These are phyloP conservation scores for Metschnikowia gruessii DNA, from an alignment of 805 yeast species.

Conservation along the genomic window DNA sequence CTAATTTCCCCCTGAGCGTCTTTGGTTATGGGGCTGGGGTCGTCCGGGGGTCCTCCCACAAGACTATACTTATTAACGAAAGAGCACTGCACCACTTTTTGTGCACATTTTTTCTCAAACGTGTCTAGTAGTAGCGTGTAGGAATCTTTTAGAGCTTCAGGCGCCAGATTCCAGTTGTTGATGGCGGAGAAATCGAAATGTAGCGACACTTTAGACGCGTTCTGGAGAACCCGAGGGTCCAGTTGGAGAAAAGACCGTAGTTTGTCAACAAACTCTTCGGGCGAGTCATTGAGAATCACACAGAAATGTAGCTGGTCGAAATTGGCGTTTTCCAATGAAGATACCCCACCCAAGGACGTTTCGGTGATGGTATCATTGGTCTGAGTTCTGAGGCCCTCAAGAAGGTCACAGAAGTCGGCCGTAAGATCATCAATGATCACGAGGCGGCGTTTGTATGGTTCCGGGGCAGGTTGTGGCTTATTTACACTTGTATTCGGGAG, in stretches of 20 bases:
- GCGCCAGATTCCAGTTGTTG: conserved; percentile 33
- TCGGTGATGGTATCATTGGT: background rate
- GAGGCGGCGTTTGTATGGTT: background rate
- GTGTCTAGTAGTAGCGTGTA: conserved; percentile 27
- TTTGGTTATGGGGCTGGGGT: conserved; percentile 31
- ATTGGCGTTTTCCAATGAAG: background rate
- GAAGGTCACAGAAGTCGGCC: background rate
- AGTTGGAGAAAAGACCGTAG: background rate
- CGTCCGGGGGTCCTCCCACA: conserved; percentile 30
- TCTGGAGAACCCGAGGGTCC: background rate
- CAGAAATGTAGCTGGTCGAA: conserved; percentile 7
- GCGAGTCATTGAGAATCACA: background rate
- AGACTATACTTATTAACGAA: conserved; percentile 37
- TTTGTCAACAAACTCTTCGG: background rate
- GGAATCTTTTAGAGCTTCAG: conserved; percentile 22
- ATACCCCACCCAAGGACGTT: background rate
- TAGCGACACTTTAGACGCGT: conserved; percentile 1
- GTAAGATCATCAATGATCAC: background rate
- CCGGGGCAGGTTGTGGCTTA: background rate
- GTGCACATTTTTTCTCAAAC: conserved; percentile 23
- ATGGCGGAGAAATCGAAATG: conserved; percentile 35
- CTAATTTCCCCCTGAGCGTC: conserved; percentile 37
- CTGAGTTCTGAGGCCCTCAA: background rate
- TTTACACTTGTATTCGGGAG: background rate
- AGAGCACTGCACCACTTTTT: conserved; percentile 37